These are phyloP conservation scores for Syncephalis fuscata DNA, from an alignment of 371 early-diverging fungal species.

Conservation along the genomic window DNA sequence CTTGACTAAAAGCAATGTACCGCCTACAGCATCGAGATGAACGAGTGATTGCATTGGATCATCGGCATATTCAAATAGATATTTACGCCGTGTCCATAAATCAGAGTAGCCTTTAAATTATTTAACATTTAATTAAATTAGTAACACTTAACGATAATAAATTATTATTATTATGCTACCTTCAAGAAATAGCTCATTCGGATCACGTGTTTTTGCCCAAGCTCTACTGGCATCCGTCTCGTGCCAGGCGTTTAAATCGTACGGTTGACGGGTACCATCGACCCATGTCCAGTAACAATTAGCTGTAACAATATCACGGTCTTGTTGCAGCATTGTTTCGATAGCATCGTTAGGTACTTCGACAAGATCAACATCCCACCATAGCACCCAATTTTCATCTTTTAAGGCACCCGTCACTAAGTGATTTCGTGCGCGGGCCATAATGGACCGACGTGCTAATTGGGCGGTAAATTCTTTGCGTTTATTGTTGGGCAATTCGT, in stretches of 20 bases:
- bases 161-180: conserved; percentile 6
- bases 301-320: conserved; percentile 42
- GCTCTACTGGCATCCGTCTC: conserved; percentile 33
- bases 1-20: conserved; percentile 41
- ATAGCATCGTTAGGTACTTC: conserved; percentile 31
- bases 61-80: conserved; percentile 24
- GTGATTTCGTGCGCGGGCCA: conserved; percentile 40
- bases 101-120: not conserved
- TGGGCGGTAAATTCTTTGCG: conserved; percentile 37
- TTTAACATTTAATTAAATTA: not conserved
- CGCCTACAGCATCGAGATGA: conserved; percentile 43
- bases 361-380: conserved; percentile 52
- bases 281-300: conserved; percentile 18
- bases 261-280: conserved; percentile 7
- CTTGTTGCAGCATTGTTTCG: conserved; percentile 28
- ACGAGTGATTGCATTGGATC: conserved; percentile 12
- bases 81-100: conserved; percentile 13
- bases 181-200: conserved; percentile 19
- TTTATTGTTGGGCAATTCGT: conserved; percentile 25
- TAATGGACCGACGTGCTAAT: conserved; percentile 28
- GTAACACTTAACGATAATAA: too few relatives aligned
- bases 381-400: conserved; percentile 49
- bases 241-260: conserved; percentile 53
- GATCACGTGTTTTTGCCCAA: conserved; percentile 27
- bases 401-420: conserved; percentile 29